Evolutionary conservation across 306 rosid species (phyloP).

Genomic region (Phaseolus lunatus): DNA sequence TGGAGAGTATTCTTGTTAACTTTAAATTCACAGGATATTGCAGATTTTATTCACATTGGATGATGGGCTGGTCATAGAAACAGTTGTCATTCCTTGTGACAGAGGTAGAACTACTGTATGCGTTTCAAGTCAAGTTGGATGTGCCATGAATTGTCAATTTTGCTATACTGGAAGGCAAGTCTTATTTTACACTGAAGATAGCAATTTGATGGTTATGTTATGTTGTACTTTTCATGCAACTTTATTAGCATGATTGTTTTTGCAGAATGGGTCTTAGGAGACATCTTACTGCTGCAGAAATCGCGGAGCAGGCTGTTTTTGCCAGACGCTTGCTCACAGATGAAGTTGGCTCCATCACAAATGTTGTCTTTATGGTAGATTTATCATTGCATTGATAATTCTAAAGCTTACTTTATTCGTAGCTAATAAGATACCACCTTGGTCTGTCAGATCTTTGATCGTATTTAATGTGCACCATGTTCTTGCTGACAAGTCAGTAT

Average conservation of each 20-base stretch:
- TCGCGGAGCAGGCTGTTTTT: slow-evolving; percentile 91
- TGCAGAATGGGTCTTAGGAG: slow-evolving; percentile 94
- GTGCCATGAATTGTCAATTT: slow-evolving; percentile 96
- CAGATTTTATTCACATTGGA: slow-evolving; percentile 91
- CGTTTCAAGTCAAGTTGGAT: slow-evolving; percentile 98
- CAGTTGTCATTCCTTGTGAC: slow-evolving; percentile 87
- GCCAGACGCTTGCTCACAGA: slow-evolving; percentile 74
- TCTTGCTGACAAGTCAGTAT: slow-evolving; percentile 17
- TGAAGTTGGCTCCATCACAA: slow-evolving; percentile 87
- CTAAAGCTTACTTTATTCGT: slow-evolving; percentile 9
- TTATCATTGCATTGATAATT: slow-evolving; percentile 7
- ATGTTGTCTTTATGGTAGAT: slow-evolving; percentile 95
- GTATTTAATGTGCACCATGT: slow-evolving; percentile 14
- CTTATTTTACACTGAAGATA: slow-evolving; percentile 28
- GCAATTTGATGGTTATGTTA: slow-evolving; percentile 5
- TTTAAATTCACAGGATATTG: slow-evolving; percentile 80
- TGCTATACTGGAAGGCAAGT: slow-evolving; percentile 93
- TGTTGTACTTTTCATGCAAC: slow-evolving; percentile 24
- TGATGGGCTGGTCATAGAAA: slow-evolving; percentile 82
- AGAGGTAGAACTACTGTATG: slow-evolving; percentile 89
- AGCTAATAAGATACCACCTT: slow-evolving; percentile 7
- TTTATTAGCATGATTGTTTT: slow-evolving; percentile 39
- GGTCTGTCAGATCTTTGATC: slow-evolving; percentile 7
- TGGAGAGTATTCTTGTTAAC: slow-evolving; percentile 67
- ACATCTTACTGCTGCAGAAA: slow-evolving; percentile 89